phyloP scores from a whole-genome alignment of 106 monocot genomes.

The Posidonia australis region DNA sequence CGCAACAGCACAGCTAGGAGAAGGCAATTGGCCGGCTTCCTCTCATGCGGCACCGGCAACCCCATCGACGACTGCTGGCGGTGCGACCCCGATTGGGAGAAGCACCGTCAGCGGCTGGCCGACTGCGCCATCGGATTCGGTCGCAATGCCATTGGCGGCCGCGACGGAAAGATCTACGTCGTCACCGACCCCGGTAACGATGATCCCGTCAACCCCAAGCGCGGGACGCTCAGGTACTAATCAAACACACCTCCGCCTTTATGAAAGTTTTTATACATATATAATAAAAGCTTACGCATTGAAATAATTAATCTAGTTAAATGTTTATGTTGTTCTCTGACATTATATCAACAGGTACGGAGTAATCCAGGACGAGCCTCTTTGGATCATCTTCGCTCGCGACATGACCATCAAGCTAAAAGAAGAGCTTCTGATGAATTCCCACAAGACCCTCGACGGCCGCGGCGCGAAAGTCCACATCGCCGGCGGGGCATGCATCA shows the following conservation, averaged over 20 bases:
- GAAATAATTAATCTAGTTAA: too few species aligned
- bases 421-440: constrained; percentile 12
- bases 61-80: constrained; percentile 30
- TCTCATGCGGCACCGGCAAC: constrained; percentile 13
- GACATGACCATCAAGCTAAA: constrained; percentile 15
- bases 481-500: constrained; percentile 15
- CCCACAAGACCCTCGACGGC: constrained; percentile 12
- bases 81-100: constrained; percentile 21
- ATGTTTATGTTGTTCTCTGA: too few species aligned
- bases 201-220: constrained; percentile 15
- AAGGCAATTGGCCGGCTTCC: not conserved
- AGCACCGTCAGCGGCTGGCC: constrained; percentile 13
- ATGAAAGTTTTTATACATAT: not conserved
- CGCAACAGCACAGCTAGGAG: not conserved
- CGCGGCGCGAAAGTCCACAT: constrained; percentile 14
- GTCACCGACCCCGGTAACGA: constrained; percentile 14
- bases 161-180: constrained; percentile 15
- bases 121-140: constrained; percentile 28
- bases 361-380: constrained; percentile 15
- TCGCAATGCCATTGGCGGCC: constrained; percentile 18
- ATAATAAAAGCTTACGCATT: too few species aligned
- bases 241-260: too few species aligned
- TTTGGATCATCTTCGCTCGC: constrained; percentile 11
- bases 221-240: constrained; percentile 16
- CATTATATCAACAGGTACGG: constrained; percentile 1